Conservation (phyloP, 306 rosid species). For the Trichosanthes cucumerina region DNA sequence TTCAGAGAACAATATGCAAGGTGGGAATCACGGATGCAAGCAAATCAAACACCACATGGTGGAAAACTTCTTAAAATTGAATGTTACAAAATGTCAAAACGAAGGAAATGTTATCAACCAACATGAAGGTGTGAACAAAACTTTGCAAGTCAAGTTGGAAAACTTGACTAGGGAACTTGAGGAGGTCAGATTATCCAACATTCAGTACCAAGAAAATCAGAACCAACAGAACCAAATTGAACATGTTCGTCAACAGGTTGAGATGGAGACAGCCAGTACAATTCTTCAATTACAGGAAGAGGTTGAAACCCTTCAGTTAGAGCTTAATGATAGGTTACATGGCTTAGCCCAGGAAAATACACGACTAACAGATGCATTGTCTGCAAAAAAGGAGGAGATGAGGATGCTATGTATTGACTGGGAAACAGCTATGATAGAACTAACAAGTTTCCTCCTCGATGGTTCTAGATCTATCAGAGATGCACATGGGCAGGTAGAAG, state of each 20-base stretch:
- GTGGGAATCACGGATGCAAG: constrained; percentile 10
- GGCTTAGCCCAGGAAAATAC: constrained; percentile 56
- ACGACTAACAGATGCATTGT: constrained; percentile 36
- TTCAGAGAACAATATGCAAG: constrained; percentile 6
- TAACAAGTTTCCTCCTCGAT: constrained; percentile 75
- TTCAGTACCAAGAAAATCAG: constrained; percentile 53
- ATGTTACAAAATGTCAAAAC: constrained; percentile 10
- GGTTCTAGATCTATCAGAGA: constrained; percentile 80
- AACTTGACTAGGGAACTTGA: constrained; percentile 63
- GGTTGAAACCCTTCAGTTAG: constrained; percentile 58
- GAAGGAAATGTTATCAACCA: constrained; percentile 6
- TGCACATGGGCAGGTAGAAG: constrained; percentile 68
- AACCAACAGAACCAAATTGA: constrained; percentile 44
- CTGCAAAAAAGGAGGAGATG: constrained; percentile 59
- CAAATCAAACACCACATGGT: background rate
- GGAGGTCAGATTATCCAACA: constrained; percentile 46
- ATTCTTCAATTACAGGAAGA: constrained; percentile 88
- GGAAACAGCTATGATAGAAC: constrained; percentile 76
- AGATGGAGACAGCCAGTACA: constrained; percentile 80
- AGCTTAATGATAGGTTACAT: constrained; percentile 49
- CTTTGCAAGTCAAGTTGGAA: constrained; percentile 50
- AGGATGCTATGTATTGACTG: constrained; percentile 45
- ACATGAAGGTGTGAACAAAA: constrained; percentile 25
- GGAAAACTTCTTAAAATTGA: background rate
- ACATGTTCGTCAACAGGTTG: constrained; percentile 71